Conservation (phyloP, 139 green algal species). For the Coccomyxa sp. region DNA sequence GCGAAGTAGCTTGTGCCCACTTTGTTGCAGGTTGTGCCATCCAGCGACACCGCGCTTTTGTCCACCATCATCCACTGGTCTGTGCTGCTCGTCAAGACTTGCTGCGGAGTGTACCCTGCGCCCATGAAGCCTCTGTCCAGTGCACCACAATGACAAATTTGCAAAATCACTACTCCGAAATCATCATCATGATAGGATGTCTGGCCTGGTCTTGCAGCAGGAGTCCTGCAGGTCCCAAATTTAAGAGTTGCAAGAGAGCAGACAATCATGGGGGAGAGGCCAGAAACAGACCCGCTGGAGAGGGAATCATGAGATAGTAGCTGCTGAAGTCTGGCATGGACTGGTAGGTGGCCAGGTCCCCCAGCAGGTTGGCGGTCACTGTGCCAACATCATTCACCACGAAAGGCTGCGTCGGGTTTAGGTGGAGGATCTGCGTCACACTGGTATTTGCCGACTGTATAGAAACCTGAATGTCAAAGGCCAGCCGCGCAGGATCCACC, state of each 20-base stretch:
- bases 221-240: too few species aligned
- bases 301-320: conserved; percentile 35
- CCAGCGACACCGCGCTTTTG: conserved; percentile 16
- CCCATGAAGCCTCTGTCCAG: not conserved
- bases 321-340: conserved; percentile 53
- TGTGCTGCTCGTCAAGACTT: conserved; percentile 34
- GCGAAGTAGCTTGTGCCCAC: conserved; percentile 41
- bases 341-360: conserved; percentile 71
- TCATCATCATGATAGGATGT: too few species aligned
- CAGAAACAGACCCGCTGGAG: conserved; percentile 8
- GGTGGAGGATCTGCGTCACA: conserved; percentile 16
- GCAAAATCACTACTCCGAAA: too few species aligned
- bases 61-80: conserved; percentile 75
- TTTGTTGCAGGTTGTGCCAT: conserved; percentile 61
- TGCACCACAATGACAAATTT: too few species aligned
- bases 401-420: conserved; percentile 51
- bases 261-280: too few species aligned
- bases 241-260: too few species aligned
- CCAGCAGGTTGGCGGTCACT: conserved; percentile 60
- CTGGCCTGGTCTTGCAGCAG: too few species aligned
- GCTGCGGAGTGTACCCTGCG: conserved; percentile 14
- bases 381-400: conserved; percentile 21
- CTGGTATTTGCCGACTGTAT: not conserved
- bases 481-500: not conserved
- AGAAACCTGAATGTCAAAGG: not conserved